phyloP scores from a whole-genome alignment of 345 rosid genomes.

The Geranium rotundifolium region DNA sequence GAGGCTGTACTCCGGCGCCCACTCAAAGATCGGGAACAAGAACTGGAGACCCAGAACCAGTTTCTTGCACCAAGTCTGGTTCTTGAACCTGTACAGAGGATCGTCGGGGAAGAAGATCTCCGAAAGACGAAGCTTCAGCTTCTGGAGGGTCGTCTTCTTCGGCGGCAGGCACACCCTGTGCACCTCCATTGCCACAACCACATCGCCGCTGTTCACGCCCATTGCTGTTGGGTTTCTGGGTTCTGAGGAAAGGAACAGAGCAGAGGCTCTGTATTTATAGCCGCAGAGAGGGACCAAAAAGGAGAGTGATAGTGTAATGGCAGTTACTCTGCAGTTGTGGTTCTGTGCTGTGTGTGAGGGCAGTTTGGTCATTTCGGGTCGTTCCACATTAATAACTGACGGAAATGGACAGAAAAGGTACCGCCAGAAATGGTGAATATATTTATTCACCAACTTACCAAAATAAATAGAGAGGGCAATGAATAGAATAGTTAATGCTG shows the following conservation, averaged over 20 bases:
- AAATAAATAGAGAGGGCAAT: no score
- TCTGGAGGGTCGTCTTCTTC: constrained; percentile 42
- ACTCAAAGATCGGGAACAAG: constrained; percentile 67
- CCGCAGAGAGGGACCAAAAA: background rate
- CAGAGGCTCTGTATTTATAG: constrained; percentile 21
- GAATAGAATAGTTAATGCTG: no score
- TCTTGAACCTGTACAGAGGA: constrained; percentile 72
- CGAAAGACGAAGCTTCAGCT: constrained; percentile 40
- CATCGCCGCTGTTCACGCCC: constrained; percentile 23
- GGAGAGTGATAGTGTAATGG: constrained; percentile 2
- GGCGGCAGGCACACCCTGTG: constrained; percentile 79
- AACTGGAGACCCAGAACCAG: constrained; percentile 54
- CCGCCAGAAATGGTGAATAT: no score
- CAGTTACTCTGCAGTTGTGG: constrained; percentile 9
- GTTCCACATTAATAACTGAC: no score
- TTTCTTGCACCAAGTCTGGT: constrained; percentile 50
- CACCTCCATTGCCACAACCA: constrained; percentile 19
- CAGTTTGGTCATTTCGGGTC: constrained; percentile 1
- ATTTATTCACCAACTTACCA: no score
- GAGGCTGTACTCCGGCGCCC: constrained; percentile 63
- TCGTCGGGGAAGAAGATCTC: constrained; percentile 97
- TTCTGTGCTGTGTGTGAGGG: background rate
- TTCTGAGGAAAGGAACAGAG: constrained; percentile 9
- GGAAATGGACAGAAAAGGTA: no score
- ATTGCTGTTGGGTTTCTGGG: constrained; percentile 8